These are phyloP conservation scores for Buxus sempervirens DNA, from an alignment of 164 flowering plant genomes.

Conservation along the genomic window DNA sequence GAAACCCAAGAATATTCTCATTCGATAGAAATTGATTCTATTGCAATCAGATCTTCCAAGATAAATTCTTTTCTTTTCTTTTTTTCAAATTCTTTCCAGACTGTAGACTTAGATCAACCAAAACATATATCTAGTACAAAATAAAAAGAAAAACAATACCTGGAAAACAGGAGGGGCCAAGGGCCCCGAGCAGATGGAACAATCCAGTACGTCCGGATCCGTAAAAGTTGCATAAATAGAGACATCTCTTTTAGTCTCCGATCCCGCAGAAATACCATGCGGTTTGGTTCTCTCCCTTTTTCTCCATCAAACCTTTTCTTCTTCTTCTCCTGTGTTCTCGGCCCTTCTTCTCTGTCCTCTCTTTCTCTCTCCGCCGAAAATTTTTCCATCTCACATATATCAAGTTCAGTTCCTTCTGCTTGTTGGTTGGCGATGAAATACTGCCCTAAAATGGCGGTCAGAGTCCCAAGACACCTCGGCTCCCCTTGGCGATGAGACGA, in stretches of 20 bases:
- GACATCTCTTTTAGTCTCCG: not conserved
- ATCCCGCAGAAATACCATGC: not conserved
- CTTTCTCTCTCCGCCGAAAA: constrained; percentile 37
- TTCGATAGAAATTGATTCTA: not conserved
- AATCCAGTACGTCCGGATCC: constrained; percentile 71
- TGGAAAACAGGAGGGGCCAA: constrained; percentile 58
- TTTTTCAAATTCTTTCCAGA: too few species aligned
- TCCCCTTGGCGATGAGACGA: too few species aligned
- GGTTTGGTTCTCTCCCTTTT: not conserved
- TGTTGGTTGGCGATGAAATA: too few species aligned
- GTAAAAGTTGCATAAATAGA: constrained; percentile 34
- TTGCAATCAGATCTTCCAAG: not conserved
- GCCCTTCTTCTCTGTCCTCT: constrained; percentile 29
- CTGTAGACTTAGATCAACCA: not conserved
- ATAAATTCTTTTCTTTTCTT: not conserved
- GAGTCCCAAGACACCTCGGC: too few species aligned
- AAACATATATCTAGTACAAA: not conserved
- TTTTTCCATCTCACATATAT: constrained; percentile 44
- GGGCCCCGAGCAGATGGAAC: constrained; percentile 58
- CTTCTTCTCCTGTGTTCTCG: constrained; percentile 21
- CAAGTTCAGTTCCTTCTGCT: too few species aligned
- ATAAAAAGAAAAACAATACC: constrained; percentile 31
- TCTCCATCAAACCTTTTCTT: constrained; percentile 6
- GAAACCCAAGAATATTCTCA: too few species aligned
- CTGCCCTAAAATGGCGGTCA: too few species aligned